A percentile compares a stretch with the other conserved stretches of the same genome.
phyloP scores from a whole-genome alignment of 2,329 filamentous ascomycete species.

The Trematosphaeria pertusa region DNA sequence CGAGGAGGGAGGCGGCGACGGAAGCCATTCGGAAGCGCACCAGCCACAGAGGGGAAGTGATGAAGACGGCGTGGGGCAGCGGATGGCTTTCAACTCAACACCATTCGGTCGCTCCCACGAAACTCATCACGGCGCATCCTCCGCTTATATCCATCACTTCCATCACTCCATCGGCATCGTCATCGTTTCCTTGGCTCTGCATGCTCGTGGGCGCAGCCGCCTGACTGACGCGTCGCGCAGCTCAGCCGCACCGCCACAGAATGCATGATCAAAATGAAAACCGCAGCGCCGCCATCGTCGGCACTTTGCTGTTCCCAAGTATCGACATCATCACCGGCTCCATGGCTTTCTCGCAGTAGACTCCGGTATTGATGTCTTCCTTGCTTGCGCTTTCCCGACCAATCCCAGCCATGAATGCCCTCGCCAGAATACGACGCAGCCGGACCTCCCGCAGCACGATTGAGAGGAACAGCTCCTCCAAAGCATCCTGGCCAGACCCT shows the following conservation, averaged over 20 bases:
- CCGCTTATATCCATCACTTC: too few species aligned
- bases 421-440: constrained; percentile 10
- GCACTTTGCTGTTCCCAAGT: too few species aligned
- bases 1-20: constrained; percentile 1
- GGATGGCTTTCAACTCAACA: too few species aligned
- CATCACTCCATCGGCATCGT: too few species aligned
- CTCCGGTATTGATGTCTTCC: constrained; percentile 9
- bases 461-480: not conserved
- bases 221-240: too few species aligned
- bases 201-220: too few species aligned
- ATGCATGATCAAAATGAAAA: not conserved
- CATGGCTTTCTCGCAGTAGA: too few species aligned
- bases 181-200: too few species aligned
- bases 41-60: not conserved
- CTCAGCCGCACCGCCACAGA: not conserved
- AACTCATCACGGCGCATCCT: too few species aligned
- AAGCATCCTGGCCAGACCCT: constrained; percentile 10
- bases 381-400: not conserved
- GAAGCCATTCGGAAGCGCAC: not conserved
- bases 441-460: constrained; percentile 3
- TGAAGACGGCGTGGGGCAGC: not conserved
- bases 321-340: too few species aligned
- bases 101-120: too few species aligned
- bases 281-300: not conserved
- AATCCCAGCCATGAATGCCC: constrained; percentile 6